Evolutionary conservation across 2,329 filamentous ascomycete genomes (phyloP).

Genomic region (Nemania diffusa): DNA sequence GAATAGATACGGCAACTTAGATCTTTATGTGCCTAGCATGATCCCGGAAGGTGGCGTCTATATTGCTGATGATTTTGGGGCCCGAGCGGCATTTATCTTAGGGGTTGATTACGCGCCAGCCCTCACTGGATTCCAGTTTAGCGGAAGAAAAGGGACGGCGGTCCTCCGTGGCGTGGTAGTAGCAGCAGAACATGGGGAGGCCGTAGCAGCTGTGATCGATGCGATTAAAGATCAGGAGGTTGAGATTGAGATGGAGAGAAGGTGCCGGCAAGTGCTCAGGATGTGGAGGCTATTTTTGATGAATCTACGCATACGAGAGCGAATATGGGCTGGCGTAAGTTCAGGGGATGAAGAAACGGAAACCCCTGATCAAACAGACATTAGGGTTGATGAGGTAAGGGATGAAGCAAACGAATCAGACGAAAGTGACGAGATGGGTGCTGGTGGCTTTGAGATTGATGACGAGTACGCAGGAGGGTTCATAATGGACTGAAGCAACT

Average conservation of each 20-base stretch:
- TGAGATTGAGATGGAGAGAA: constrained; percentile 71
- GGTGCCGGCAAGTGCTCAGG: constrained; percentile 69
- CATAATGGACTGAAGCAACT: constrained; percentile 50
- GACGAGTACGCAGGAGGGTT: constrained; percentile 50
- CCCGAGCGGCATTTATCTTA: constrained; percentile 77
- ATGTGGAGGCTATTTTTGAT: constrained; percentile 82
- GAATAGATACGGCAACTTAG: constrained; percentile 94
- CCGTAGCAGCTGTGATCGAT: constrained; percentile 73
- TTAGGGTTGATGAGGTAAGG: constrained; percentile 43
- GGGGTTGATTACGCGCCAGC: constrained; percentile 90
- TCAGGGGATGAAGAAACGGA: constrained; percentile 58
- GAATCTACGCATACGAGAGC: constrained; percentile 78
- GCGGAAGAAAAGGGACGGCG: constrained; percentile 85
- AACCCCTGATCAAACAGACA: constrained; percentile 48
- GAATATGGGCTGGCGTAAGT: constrained; percentile 71
- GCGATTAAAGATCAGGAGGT: constrained; percentile 74
- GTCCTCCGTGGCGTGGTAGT: constrained; percentile 82
- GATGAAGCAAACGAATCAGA: constrained; percentile 46
- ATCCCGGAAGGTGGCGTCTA: constrained; percentile 84
- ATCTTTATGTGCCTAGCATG: constrained; percentile 93
- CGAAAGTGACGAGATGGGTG: constrained; percentile 51
- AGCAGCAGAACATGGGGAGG: constrained; percentile 76
- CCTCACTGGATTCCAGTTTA: constrained; percentile 89
- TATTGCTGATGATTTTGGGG: constrained; percentile 68
- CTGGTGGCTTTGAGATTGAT: constrained; percentile 58